Base-by-base conservation (phyloP, 1,284 basidiomycete species). In the Fomitopsis betulina region DNA sequence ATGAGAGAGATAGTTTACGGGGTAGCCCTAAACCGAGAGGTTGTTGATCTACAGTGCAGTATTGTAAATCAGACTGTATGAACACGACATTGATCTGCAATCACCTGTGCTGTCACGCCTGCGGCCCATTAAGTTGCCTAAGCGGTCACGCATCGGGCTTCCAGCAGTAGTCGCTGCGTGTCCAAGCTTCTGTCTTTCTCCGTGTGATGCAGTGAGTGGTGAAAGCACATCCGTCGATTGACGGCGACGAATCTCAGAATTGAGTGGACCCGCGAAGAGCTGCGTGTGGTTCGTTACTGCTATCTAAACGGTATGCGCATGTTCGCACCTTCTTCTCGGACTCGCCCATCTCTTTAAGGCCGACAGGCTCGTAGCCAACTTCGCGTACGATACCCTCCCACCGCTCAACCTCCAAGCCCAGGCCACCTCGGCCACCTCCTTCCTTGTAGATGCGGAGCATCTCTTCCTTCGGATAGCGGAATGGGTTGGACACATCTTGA, bases 341-440 rank as follows among this genome's bases (percentile, higher is more conserved):
- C 58, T 94, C 92, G 57, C 77, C 78, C 81, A 91, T 82, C 65
- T 94, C 93, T 63, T 87, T 86, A 67, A 93, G 70, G 49, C 84
- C 83, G 43, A 88, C 75, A n/a, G 93, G 93, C 58, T 91, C 88
- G 57, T 73, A 81, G 37, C 83, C 84, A 27, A 81, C 75, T 69
- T 93, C 90, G 63, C 87, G 84, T 32, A 94, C 91, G 63, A 95
- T 86, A 54, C 93, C 91, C 54, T 90, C 89, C 83, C 89, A 93
- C 61, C 86, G 80, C 72, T 93, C 91, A 7, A 94, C 89, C 73
- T 95, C 93, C 53, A 94, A 79, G 40, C 91, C 92, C 27, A 93
- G 79, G 47, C 84, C 84, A 58, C 83, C 81, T 72, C 83, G 83
- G 58, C 89, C 85, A 60, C 85, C 84, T 55, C 86, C 86, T 64